A percentile compares a stretch with the other conserved stretches of the same genome.
Conservation (phyloP, 129 eudicot genomes). For the Dittrichia graveolens region DNA sequence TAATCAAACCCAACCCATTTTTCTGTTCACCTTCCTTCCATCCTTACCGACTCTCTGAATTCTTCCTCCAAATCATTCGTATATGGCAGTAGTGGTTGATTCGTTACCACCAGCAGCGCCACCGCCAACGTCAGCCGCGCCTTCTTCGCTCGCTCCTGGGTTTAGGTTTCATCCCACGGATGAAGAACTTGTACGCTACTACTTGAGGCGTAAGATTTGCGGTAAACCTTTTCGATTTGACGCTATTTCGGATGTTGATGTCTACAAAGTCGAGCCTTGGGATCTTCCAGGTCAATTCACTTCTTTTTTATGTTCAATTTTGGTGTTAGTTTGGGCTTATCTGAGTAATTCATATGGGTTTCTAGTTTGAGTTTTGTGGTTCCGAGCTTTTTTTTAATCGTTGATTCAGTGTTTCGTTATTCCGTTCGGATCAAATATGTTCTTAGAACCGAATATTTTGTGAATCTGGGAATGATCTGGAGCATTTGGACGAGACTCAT, state of each 20-base stretch:
- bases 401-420: constrained; percentile 11
- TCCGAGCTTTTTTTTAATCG: neutral
- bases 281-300: constrained; percentile 71
- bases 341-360: neutral
- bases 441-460: neutral
- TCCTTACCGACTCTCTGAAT: neutral
- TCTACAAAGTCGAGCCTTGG: constrained; percentile 91
- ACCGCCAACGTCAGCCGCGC: neutral
- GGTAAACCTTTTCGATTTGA: constrained; percentile 62
- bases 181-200: constrained; percentile 81
- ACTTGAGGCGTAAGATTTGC: constrained; percentile 68
- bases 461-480: constrained; percentile 25
- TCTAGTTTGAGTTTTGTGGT: neutral
- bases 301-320: neutral
- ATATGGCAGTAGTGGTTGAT: constrained; percentile 43
- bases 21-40: neutral
- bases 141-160: constrained; percentile 68
- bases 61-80: neutral
- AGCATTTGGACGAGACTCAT: neutral
- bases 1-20: constrained; percentile 20
- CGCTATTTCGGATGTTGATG: constrained; percentile 77
- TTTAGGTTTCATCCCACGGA: constrained; percentile 94
- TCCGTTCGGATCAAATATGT: constrained; percentile 5
- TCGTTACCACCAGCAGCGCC: constrained; percentile 43
- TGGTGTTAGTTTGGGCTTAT: neutral